Evolutionary conservation across 441 rosid genomes (phyloP).

Genomic region (Lepidium campestre): DNA sequence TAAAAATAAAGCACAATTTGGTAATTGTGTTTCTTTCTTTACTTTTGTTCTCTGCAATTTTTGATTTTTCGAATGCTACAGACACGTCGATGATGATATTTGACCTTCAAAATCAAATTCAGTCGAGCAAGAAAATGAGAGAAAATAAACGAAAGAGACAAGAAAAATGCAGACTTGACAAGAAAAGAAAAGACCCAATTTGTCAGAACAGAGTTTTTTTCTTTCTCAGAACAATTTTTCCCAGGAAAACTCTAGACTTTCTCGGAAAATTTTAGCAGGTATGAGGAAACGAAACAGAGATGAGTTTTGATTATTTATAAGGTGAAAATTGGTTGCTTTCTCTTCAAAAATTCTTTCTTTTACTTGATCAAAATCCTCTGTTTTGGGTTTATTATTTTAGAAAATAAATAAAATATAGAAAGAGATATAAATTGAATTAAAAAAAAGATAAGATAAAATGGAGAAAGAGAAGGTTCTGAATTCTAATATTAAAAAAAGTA

Average conservation of each 20-base stretch:
- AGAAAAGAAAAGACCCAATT: not conserved
- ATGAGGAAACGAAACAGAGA: not conserved
- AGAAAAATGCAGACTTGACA: constrained; percentile 16
- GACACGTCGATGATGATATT: not conserved
- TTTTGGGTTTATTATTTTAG: constrained; percentile 7
- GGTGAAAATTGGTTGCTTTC: constrained; percentile 12
- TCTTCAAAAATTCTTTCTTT: constrained; percentile 20
- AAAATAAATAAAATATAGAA: not conserved
- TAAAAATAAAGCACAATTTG: not conserved
- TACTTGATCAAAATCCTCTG: constrained; percentile 19
- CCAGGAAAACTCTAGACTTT: constrained; percentile 8
- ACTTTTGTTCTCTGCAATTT: not conserved
- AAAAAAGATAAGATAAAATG: not conserved
- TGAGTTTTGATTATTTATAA: not conserved
- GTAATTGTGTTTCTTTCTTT: not conserved
- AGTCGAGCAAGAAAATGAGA: not conserved
- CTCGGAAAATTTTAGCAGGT: not conserved
- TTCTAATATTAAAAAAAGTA: not conserved
- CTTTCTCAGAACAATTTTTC: not conserved
- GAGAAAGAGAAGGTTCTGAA: constrained; percentile 13
- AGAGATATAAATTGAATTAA: not conserved
- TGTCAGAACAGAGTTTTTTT: not conserved
- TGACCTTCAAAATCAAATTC: not conserved
- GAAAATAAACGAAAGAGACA: not conserved
- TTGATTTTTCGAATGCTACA: not conserved